These are phyloP conservation scores for Geotrichum aggregatum DNA, from an alignment of 1,139 yeast genomes.

Conservation along the genomic window DNA sequence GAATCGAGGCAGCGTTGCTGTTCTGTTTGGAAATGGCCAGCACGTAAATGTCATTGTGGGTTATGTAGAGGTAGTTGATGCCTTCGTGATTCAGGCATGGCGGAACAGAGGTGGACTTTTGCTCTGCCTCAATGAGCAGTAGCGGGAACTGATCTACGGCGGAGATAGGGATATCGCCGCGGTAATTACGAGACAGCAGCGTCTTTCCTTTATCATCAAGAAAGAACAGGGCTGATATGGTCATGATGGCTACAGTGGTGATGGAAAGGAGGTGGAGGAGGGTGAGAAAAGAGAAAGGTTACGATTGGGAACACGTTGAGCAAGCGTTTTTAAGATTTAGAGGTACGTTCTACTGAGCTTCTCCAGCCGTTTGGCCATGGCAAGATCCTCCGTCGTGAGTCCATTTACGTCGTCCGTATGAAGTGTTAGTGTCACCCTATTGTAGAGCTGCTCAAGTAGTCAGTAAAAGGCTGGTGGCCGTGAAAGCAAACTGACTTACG, in stretches of 20 bases:
- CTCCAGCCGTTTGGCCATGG: constrained; percentile 54
- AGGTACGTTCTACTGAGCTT: constrained; percentile 23
- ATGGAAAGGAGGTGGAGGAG: not conserved
- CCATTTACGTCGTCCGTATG: constrained; percentile 67
- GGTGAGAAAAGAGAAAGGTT: not conserved
- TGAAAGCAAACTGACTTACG: constrained; percentile 23
- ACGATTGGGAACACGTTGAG: not conserved
- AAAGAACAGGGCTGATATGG: constrained; percentile 91
- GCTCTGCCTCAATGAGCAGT: constrained; percentile 62
- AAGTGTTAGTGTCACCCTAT: constrained; percentile 52
- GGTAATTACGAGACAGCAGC: constrained; percentile 79
- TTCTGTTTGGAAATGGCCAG: constrained; percentile 76
- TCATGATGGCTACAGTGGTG: constrained; percentile 32
- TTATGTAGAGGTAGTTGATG: constrained; percentile 72
- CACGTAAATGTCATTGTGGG: constrained; percentile 77
- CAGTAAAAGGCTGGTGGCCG: not conserved
- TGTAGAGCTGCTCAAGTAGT: constrained; percentile 46
- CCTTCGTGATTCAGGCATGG: constrained; percentile 82
- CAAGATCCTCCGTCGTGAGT: constrained; percentile 55
- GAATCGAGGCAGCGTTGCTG: constrained; percentile 73
- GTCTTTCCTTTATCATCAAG: constrained; percentile 90
- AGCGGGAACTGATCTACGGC: constrained; percentile 85
- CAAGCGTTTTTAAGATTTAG: not conserved
- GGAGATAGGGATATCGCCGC: constrained; percentile 78
- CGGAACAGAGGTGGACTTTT: constrained; percentile 53